A percentile compares a stretch with the other conserved stretches of the same genome.
These are phyloP conservation scores for Tylopilus plumbeoviolaceoides DNA, from an alignment of 768 basidiomycete species.

Conservation along the genomic window DNA sequence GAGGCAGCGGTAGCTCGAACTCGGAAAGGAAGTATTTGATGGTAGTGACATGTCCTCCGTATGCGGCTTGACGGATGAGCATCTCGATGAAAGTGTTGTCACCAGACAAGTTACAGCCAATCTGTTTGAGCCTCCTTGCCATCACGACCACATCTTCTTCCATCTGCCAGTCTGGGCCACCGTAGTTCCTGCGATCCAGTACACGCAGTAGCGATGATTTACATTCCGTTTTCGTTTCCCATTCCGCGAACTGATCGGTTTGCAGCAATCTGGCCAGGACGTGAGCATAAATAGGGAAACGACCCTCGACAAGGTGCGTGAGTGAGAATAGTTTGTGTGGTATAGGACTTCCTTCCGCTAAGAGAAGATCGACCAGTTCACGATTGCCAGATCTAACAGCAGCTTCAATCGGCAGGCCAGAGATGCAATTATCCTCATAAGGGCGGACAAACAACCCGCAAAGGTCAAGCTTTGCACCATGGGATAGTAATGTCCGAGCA, in stretches of 20 bases:
- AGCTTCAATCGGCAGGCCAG: neutral
- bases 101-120: neutral
- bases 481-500: neutral
- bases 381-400: neutral
- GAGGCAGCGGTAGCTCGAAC: no score
- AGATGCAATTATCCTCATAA: no score
- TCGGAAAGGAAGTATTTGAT: no score
- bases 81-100: neutral
- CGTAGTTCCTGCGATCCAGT: neutral
- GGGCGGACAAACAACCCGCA: neutral
- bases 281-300: neutral
- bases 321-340: neutral
- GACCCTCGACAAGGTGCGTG: no score
- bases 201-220: neutral
- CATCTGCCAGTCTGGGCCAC: neutral
- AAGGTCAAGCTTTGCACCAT: neutral
- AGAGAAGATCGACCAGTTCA: neutral
- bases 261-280: constrained; percentile 3
- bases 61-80: neutral
- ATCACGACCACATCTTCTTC: neutral
- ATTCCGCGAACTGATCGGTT: constrained; percentile 15
- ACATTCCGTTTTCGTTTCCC: neutral
- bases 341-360: neutral
- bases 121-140: constrained; percentile 1
- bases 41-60: no score